Base-by-base conservation (phyloP, 306 rosid genomes). In the Quercus aquifolioides region DNA sequence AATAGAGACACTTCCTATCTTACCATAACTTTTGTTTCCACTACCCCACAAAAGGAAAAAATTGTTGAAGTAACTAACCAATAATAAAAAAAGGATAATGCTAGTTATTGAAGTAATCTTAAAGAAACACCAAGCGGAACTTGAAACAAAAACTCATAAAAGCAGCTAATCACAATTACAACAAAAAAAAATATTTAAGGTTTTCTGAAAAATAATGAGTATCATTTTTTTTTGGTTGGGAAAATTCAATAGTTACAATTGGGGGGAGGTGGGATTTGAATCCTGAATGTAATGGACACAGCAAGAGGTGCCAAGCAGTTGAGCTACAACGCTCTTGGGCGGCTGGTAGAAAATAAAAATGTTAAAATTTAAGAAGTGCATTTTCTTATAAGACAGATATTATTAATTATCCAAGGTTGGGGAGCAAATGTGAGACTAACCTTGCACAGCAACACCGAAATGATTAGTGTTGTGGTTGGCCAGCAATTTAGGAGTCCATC, bases 401-500 rank as follows among this genome's bases (percentile, higher is more conserved):
- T 33, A 33, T 33, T 33, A 33, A 69, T 38, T 49, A 73, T 23
- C 19, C 23, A 55, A 49, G 46, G 51, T 60, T 15, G 31, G 30
- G 21, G 26, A 18, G 41, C 46, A 71, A 79, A 74, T 64, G 72
- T 26, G 31, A 12, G 35, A 82, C 91, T 78, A 75, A 86, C 90
- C 91, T 28, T 73, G 84, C 84, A 65, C 30, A 60, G 71, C 80
- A 70, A 76, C 74, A 33, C 60, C 85, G 7, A 94, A 87, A 38
- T 57, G 92, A 75, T 91, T 87, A 74, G 63, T 85, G 75, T 55
- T 86, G 51, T 73, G 84, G 77, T 33, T 69, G 56, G 85, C 85
- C 60, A 90, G 76, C 84, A 94, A 84, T 55, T 81, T 84, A 0
- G 84, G 81, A 6, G 91, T 85, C 99, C 99, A 95, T 71, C 91